Percentiles rank a stretch among this genome's conserved stretches.
phyloP scores from a whole-genome alignment of 2,329 filamentous ascomycete genomes.

The Verticillium albo-atrum region DNA sequence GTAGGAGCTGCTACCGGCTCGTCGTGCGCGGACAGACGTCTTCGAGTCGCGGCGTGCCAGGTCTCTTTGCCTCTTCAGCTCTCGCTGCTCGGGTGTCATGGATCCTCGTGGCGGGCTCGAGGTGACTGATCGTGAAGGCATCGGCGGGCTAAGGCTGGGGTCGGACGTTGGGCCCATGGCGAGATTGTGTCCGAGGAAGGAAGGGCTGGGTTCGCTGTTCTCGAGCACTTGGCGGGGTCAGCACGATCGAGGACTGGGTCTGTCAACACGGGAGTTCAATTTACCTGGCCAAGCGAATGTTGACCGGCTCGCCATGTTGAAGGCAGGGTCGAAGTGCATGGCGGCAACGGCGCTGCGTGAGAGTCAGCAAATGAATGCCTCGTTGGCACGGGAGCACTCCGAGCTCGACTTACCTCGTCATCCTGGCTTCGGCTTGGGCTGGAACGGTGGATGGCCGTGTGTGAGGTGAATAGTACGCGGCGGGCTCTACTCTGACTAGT shows the following conservation, averaged over 20 bases:
- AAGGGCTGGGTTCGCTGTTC: constrained; percentile 11
- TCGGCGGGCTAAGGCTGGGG: constrained; percentile 46
- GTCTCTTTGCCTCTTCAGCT: constrained; percentile 57
- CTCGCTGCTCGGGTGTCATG: constrained; percentile 56
- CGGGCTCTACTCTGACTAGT: constrained; percentile 26
- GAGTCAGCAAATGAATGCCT: constrained; percentile 6
- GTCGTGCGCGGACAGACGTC: constrained; percentile 43
- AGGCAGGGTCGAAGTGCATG: constrained; percentile 45
- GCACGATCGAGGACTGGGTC: not conserved
- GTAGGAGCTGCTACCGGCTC: constrained; percentile 41
- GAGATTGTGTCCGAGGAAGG: constrained; percentile 39
- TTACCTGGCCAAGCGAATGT: constrained; percentile 39
- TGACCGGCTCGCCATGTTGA: constrained; percentile 46
- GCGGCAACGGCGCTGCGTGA: constrained; percentile 37
- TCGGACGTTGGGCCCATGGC: constrained; percentile 43
- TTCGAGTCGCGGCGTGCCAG: constrained; percentile 56
- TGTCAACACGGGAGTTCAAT: constrained; percentile 4
- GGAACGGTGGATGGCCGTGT: constrained; percentile 11
- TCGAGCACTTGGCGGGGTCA: constrained; percentile 22
- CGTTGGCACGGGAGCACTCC: constrained; percentile 13
- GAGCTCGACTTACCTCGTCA: constrained; percentile 16
- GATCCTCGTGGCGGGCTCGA: constrained; percentile 52
- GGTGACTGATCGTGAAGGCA: constrained; percentile 46
- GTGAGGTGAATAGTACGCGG: constrained; percentile 19
- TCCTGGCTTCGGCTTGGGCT: constrained; percentile 19